These are phyloP conservation scores for Fusarium keratoplasticum DNA, from an alignment of 2,329 filamentous ascomycete species.

Conservation along the genomic window DNA sequence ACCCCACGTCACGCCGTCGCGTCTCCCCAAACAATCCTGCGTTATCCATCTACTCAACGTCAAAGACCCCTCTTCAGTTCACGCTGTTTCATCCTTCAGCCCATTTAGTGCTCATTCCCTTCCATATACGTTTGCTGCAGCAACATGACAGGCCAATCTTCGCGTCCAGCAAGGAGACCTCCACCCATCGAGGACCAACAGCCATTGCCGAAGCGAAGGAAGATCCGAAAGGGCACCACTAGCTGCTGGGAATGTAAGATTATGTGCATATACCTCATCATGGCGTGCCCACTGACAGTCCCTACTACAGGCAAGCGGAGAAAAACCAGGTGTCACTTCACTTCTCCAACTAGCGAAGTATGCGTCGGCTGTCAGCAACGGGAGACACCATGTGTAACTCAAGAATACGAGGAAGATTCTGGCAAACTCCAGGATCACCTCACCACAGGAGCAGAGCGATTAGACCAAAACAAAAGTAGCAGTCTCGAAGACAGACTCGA, in stretches of 20 bases:
- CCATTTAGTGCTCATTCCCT: not conserved
- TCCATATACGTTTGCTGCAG: not conserved
- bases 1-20: not conserved
- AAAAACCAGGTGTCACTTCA: not conserved
- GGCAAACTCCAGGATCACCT: not conserved
- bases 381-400: not conserved
- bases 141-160: not conserved
- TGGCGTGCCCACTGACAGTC: not conserved
- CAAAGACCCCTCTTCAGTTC: not conserved
- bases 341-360: not conserved
- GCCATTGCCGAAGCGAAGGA: not conserved
- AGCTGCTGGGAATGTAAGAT: not conserved
- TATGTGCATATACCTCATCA: not conserved
- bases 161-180: not conserved
- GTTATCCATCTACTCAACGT: not conserved
- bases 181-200: not conserved
- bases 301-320: not conserved
- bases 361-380: not conserved
- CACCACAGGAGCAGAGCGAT: not conserved
- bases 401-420: not conserved
- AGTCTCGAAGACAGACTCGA: not conserved
- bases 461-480: not conserved
- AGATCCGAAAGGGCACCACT: not conserved
- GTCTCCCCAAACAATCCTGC: not conserved
- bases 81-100: not conserved